phyloP scores from a whole-genome alignment of 495 filamentous ascomycete species.

The Coniosporium apollinis region DNA sequence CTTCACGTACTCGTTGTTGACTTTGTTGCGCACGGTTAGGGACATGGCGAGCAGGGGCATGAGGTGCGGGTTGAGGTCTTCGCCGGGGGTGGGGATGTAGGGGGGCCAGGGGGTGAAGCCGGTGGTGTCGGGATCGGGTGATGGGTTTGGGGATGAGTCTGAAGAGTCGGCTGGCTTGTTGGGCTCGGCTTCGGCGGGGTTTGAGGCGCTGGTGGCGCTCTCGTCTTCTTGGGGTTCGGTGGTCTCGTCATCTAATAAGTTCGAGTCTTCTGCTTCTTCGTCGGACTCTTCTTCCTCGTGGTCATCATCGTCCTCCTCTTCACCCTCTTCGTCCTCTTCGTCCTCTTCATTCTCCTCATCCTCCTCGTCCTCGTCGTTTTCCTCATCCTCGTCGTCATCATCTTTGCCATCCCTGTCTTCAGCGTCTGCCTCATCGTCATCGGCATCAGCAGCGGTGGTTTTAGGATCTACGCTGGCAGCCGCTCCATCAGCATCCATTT shows the following conservation, averaged over 20 bases:
- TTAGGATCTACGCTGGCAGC: neutral
- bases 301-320: constrained; percentile 5
- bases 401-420: constrained; percentile 10
- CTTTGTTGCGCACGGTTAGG: constrained; percentile 50
- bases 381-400: constrained; percentile 8
- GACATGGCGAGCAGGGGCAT: constrained; percentile 43
- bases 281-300: constrained; percentile 15
- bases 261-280: constrained; percentile 3
- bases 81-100: constrained; percentile 6
- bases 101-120: too few relatives aligned
- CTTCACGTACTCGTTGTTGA: constrained; percentile 47
- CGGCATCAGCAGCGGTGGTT: constrained; percentile 24
- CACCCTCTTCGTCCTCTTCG: constrained; percentile 2
- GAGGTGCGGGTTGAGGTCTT: constrained; percentile 2
- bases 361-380: constrained; percentile 3
- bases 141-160: constrained; percentile 2
- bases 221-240: neutral
- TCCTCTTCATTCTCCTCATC: constrained; percentile 7
- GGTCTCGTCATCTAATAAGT: neutral
- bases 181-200: neutral
- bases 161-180: neutral
- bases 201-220: neutral
- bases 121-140: constrained; percentile 14
- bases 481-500: constrained; percentile 9
- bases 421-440: constrained; percentile 37